These are phyloP conservation scores for Blastomyces emzantsi DNA, from an alignment of 2,329 filamentous ascomycete species.

Conservation along the genomic window DNA sequence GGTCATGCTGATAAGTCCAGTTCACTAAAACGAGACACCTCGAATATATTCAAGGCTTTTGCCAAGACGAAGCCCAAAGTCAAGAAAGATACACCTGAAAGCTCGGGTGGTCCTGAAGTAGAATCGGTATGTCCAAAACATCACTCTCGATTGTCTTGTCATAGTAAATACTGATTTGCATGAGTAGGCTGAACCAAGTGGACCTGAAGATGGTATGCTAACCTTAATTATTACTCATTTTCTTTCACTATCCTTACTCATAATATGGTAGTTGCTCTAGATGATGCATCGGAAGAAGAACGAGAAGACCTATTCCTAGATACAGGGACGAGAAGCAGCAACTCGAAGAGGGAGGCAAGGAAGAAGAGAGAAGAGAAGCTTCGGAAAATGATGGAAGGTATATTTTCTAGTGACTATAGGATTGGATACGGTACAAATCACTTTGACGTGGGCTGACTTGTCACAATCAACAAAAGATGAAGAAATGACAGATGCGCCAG, in stretches of 20 bases:
- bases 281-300: conserved; percentile 48
- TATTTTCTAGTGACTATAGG: conserved; percentile 28
- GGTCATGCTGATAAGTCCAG: conserved; percentile 30
- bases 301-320: conserved; percentile 44
- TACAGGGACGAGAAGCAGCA: conserved; percentile 27
- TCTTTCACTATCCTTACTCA: neutral
- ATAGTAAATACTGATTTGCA: conserved; percentile 14
- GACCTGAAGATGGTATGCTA: conserved; percentile 43
- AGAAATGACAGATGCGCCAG: conserved; percentile 49
- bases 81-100: conserved; percentile 36
- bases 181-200: conserved; percentile 28
- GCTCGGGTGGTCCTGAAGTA: conserved; percentile 25
- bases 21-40: conserved; percentile 50
- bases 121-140: conserved; percentile 28
- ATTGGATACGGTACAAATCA: conserved; percentile 16
- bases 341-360: conserved; percentile 39
- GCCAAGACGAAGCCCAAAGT: conserved; percentile 58
- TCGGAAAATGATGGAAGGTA: conserved; percentile 68
- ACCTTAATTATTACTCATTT: neutral
- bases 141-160: conserved; percentile 19
- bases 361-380: conserved; percentile 59
- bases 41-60: conserved; percentile 68
- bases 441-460: neutral
- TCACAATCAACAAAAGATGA: conserved; percentile 39
- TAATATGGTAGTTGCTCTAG: conserved; percentile 34